A percentile compares a stretch with the other conserved stretches of the same genome.
These are phyloP conservation scores for Straminergon stramineum DNA, from an alignment of 225 moss, liverwort and hornwort genomes.

Conservation along the genomic window DNA sequence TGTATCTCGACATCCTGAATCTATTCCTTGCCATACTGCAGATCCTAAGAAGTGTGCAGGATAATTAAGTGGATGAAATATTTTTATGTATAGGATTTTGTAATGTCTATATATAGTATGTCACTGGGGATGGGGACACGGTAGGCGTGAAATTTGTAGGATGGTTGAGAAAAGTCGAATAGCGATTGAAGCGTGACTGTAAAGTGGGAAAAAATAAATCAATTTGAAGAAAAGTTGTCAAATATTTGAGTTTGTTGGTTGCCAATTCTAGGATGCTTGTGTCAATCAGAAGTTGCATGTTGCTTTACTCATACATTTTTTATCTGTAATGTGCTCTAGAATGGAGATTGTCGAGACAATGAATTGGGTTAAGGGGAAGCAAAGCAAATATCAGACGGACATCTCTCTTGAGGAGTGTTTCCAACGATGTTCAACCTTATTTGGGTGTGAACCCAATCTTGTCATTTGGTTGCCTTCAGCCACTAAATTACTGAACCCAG, in stretches of 20 bases:
- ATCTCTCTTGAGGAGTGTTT: background rate
- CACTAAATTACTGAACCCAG: background rate
- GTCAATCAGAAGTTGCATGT: background rate
- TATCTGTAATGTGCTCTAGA: conserved; percentile 6
- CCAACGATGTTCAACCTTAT: background rate
- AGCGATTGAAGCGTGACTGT: conserved; percentile 1
- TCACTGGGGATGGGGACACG: background rate
- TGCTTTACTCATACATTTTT: background rate
- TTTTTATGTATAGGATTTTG: background rate
- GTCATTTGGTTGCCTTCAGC: no score
- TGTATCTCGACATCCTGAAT: conserved; percentile 94
- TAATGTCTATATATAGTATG: background rate
- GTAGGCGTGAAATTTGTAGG: background rate
- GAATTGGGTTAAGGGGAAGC: background rate
- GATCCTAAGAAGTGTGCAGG: conserved; percentile 51
- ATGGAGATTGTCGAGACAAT: conserved; percentile 1
- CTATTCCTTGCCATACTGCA: conserved; percentile 71
- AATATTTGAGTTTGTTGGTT: background rate
- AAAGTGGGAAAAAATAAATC: background rate
- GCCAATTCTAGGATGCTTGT: background rate
- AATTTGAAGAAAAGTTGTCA: background rate
- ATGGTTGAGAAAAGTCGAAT: background rate
- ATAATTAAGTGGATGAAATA: background rate
- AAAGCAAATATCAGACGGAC: background rate
- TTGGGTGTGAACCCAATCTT: background rate